Conservation (phyloP, 257 asterid species). For the Fraxinus anomala region DNA sequence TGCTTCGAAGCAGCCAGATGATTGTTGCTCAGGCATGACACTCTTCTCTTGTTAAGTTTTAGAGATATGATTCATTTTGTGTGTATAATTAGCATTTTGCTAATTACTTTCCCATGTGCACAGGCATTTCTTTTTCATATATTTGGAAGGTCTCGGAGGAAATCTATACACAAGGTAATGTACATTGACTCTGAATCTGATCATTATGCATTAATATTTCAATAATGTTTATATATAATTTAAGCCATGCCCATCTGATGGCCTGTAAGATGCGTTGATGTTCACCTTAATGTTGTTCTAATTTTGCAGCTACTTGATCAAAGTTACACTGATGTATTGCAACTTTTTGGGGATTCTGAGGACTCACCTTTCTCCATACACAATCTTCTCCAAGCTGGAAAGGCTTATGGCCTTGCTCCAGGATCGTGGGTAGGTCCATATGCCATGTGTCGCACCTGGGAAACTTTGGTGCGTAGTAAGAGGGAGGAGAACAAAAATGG, state of each 20-base stretch:
- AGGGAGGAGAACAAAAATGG: conserved; percentile 44
- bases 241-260: conserved; percentile 6
- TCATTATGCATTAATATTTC: conserved; percentile 1
- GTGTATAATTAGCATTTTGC: background rate
- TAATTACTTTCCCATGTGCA: conserved; percentile 17
- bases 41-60: conserved; percentile 17
- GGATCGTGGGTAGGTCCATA: conserved; percentile 99
- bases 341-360: conserved; percentile 87
- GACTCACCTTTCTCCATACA: conserved; percentile 85
- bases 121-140: conserved; percentile 82
- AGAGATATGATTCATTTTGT: background rate
- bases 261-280: conserved; percentile 2
- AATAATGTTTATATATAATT: background rate
- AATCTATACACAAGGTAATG: conserved; percentile 67
- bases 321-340: conserved; percentile 67
- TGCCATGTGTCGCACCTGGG: conserved; percentile 99
- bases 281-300: conserved; percentile 18
- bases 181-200: background rate
- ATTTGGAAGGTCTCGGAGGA: conserved; percentile 96
- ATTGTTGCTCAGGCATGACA: conserved; percentile 87
- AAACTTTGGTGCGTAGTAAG: conserved; percentile 60
- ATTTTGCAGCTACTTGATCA: conserved; percentile 64
- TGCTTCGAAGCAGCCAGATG: conserved; percentile 99
- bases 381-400: conserved; percentile 92
- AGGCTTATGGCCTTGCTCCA: conserved; percentile 81